Evolutionary conservation across 768 basidiomycete species (phyloP).

Genomic region (Phaeotremella skinneri): DNA sequence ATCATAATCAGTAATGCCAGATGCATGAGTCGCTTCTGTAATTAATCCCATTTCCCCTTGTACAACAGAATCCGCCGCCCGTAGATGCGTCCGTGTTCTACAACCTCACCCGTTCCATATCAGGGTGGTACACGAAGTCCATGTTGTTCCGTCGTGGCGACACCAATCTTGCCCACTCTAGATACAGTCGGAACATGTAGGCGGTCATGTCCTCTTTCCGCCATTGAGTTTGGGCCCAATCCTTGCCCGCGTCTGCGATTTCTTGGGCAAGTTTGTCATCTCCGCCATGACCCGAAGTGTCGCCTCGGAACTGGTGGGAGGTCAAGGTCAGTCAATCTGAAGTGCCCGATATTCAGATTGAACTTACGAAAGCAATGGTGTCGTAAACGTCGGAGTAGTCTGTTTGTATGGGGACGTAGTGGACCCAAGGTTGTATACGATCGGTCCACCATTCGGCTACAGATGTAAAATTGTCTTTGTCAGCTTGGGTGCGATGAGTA

Average conservation of each 20-base stretch:
- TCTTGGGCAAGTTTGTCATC: slow-evolving; percentile 10
- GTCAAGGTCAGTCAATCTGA: too few species aligned
- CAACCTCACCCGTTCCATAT: slow-evolving; percentile 26
- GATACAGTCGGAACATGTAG: slow-evolving; percentile 10
- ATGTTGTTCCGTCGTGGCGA: slow-evolving; percentile 26
- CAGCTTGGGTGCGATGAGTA: neutral
- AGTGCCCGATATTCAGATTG: neutral
- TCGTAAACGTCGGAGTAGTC: slow-evolving; percentile 47
- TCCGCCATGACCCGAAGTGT: slow-evolving; percentile 7
- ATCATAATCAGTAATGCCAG: too few species aligned
- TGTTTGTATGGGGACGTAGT: slow-evolving; percentile 47
- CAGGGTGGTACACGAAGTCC: slow-evolving; percentile 35
- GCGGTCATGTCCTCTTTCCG: slow-evolving; percentile 22
- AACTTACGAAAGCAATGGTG: slow-evolving; percentile 36
- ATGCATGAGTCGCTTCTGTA: too few species aligned
- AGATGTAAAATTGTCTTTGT: neutral
- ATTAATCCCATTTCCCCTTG: too few species aligned
- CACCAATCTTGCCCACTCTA: neutral
- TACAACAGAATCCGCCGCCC: too few species aligned
- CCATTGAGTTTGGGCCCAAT: slow-evolving; percentile 17
- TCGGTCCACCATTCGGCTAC: slow-evolving; percentile 49
- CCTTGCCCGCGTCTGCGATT: slow-evolving; percentile 13
- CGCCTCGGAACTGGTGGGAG: slow-evolving; percentile 14
- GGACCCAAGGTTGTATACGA: slow-evolving; percentile 50
- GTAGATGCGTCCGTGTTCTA: too few species aligned